Evolutionary conservation across 2,329 filamentous ascomycete species (phyloP).

Genomic region (Sclerotinia minor): DNA sequence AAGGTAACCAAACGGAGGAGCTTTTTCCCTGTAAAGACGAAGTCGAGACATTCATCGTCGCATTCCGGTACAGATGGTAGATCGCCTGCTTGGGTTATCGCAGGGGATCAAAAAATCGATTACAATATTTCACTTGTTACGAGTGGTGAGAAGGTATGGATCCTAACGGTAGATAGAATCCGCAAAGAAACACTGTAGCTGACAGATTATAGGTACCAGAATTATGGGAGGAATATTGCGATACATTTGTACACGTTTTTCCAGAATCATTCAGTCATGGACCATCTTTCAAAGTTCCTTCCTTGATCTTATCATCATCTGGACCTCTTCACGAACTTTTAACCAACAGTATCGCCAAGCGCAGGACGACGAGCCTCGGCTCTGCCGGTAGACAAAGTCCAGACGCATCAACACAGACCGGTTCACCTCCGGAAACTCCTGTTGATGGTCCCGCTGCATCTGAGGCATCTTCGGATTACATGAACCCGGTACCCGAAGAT

Average conservation of each 20-base stretch:
- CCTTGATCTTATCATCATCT: constrained; percentile 28
- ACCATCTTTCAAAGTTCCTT: constrained; percentile 59
- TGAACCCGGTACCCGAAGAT: constrained; percentile 43
- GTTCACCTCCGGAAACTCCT: constrained; percentile 45
- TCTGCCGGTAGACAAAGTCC: constrained; percentile 43
- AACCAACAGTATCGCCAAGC: constrained; percentile 29
- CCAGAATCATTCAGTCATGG: constrained; percentile 52
- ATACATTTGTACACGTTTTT: constrained; percentile 58
- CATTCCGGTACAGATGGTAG: constrained; percentile 15
- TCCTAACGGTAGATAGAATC: neutral
- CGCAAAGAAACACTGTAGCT: neutral
- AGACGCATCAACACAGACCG: constrained; percentile 35
- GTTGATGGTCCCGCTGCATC: constrained; percentile 26
- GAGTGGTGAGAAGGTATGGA: constrained; percentile 18
- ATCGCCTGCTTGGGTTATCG: constrained; percentile 25
- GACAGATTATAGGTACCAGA: constrained; percentile 58
- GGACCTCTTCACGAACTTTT: constrained; percentile 23
- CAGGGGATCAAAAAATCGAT: constrained; percentile 22
- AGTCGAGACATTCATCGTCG: constrained; percentile 15
- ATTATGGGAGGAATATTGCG: constrained; percentile 62
- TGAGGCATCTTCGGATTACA: constrained; percentile 32
- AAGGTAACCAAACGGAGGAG: constrained; percentile 20
- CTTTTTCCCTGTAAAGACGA: constrained; percentile 18
- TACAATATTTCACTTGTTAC: constrained; percentile 23
- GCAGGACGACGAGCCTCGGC: constrained; percentile 47